Base-by-base conservation (phyloP, 306 rosid genomes). In the Acacia crassicarpa region DNA sequence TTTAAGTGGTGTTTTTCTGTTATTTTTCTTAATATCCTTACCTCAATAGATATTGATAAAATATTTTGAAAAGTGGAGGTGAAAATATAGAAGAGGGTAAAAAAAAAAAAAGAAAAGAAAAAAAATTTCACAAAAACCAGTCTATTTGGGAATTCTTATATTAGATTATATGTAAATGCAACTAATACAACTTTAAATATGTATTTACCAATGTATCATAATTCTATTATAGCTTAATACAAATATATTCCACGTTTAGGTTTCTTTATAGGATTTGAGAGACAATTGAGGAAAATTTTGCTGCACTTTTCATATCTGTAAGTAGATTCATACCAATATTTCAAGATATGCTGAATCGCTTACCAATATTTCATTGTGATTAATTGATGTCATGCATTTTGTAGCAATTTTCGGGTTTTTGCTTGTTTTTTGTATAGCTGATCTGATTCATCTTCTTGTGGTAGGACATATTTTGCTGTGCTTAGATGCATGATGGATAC, bases 241-340 rank as follows among this genome's bases (percentile, higher is more conserved):
- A 27, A 27, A 27, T 30, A 30, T 30, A 1, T 27, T 27, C 30
- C 30, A 27, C 30, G 80, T 86, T 83, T 72, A 54, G 62, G 1
- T 58, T 83, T 86, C 78, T 80, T 63, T 87, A 81, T 83, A 71
- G 44, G 75, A 74, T n/a, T 19, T 77, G 74, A 74, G 41, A 80
- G 82, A 67, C 62, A 80, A 58, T 13, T 66, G 45, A 40, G 78
- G 59, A 19, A 76, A 83, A 46, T 72, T 35, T 49, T 17, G 41
- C 23, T 80, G 61, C 58, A 74, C 33, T 33, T 4, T 32, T 16
- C 33, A 4, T 33, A 38, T 38, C 19, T 66, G 41, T 75, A 61
- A 68, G 11, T 8, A 25, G 38, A 62, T 59, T 74, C 61, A 20
- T 54, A 19, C 10, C 3, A n/a, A n/a, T n/a, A n/a, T 62, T 59